These are phyloP conservation scores for Leccinellum albellum DNA, from an alignment of 768 basidiomycete species.

Conservation along the genomic window DNA sequence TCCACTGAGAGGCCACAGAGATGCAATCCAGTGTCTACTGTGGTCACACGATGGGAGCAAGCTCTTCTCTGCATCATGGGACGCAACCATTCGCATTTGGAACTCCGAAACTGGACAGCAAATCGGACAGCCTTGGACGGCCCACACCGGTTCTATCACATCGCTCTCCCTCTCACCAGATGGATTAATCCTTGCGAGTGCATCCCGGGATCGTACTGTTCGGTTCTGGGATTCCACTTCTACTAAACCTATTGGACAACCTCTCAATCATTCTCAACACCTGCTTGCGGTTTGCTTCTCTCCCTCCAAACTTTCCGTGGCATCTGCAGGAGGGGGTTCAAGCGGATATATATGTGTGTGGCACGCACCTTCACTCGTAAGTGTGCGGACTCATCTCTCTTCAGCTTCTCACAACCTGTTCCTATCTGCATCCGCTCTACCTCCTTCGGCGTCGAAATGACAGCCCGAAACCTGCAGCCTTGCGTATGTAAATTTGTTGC, in stretches of 20 bases:
- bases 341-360: neutral
- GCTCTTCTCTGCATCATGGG: neutral
- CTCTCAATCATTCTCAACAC: too few relatives aligned
- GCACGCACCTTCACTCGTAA: too few relatives aligned
- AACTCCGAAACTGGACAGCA: neutral
- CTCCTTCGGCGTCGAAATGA: too few relatives aligned
- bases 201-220: neutral
- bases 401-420: too few relatives aligned
- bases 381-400: too few relatives aligned
- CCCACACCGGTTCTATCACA: neutral
- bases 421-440: too few relatives aligned
- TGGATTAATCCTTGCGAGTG: neutral
- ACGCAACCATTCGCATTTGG: neutral
- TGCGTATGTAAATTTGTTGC: neutral
- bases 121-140: neutral
- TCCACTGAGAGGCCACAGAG: neutral
- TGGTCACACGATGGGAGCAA: neutral
- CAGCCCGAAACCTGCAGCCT: neutral
- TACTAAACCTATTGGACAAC: neutral
- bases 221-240: neutral
- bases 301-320: neutral
- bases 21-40: neutral
- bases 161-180: neutral
- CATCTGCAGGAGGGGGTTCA: neutral
- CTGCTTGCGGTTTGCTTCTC: neutral